Percentiles rank a stretch among this genome's conserved stretches.
These are phyloP conservation scores for Coniochaeta sp. DNA, from an alignment of 2,329 filamentous ascomycete species.

Conservation along the genomic window DNA sequence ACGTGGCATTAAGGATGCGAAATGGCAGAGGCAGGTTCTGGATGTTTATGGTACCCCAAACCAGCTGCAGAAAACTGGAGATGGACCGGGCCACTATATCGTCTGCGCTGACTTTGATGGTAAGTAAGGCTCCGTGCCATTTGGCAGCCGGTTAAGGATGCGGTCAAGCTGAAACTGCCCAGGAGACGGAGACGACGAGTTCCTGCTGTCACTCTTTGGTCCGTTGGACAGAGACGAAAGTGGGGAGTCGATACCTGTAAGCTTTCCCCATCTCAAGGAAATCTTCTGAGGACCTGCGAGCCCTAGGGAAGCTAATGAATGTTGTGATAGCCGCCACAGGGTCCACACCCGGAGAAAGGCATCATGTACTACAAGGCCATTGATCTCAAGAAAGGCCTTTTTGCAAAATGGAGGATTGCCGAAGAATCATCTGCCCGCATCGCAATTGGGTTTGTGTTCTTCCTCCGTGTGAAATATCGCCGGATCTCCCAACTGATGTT, in stretches of 20 bases:
- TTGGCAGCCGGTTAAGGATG: too few species aligned
- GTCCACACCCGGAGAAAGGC: neutral
- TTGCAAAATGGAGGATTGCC: neutral
- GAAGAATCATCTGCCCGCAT: conserved; percentile 1
- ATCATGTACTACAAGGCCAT: conserved; percentile 3
- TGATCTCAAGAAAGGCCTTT: neutral
- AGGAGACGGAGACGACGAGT: conserved; percentile 1
- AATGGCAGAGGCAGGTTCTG: neutral
- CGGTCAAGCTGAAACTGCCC: neutral
- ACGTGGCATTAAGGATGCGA: neutral
- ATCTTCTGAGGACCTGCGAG: neutral
- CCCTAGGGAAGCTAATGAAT: neutral
- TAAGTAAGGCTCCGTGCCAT: too few species aligned
- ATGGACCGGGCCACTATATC: neutral
- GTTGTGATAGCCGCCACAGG: neutral
- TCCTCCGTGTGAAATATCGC: neutral
- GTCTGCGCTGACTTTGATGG: neutral
- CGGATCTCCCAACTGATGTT: neutral
- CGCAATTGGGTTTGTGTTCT: neutral
- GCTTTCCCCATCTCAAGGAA: neutral
- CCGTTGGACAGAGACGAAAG: neutral
- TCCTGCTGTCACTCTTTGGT: neutral
- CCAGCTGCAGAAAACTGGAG: neutral
- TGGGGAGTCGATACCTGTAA: neutral
- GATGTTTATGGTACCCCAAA: neutral